Evolutionary conservation across 805 yeast genomes (phyloP), one percentile per base, ranked within the genome.

Genomic region (Debaryomyces maramus): DNA sequence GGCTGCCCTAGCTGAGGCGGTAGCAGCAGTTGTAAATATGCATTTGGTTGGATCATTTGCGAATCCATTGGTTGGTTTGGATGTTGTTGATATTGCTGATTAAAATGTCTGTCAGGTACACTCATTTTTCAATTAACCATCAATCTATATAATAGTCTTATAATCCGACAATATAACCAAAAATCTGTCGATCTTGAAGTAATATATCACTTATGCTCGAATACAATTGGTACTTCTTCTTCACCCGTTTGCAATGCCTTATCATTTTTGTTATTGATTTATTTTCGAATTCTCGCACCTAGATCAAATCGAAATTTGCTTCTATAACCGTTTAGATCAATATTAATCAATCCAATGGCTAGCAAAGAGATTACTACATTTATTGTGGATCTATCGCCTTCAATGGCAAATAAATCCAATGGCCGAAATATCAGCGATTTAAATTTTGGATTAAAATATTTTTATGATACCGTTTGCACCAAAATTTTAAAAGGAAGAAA

Each of bases 321-420:
- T 29, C 3, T 3, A 4, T 3, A 6, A 4, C 11, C n/a, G n/a
- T n/a, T n/a, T n/a, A n/a, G n/a, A n/a, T 3, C 10, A 24, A 24
- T 7, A 13, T 7, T 24, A 13, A 13, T 10, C 11, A 15, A 11
- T 37, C 10, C 18, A 16, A 63, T 61, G 67, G 63, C 66, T 2
- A 64, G 56, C 21, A 62, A 70, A 50, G 75, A 69, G 38, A 60
- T 62, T 22, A 74, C 80, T 0, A 59, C 65, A 1, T 78, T 73
- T 46, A 63, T 80, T 7, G 66, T 78, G 11, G 87, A 81, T 52
- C 59, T 72, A 10, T 69, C 77, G 8, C 63, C 66, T 53, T 46
- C 73, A 47, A 52, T 72, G 80, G 55, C 72, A 60, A 27, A 61
- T 47, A 41, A 58, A 55, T 17, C 55, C 63, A 27, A 58, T 66